A percentile compares a stretch with the other conserved stretches of the same genome.
Evolutionary conservation across 257 asterid species (phyloP).

Genomic region (Gentiana macrophylla): DNA sequence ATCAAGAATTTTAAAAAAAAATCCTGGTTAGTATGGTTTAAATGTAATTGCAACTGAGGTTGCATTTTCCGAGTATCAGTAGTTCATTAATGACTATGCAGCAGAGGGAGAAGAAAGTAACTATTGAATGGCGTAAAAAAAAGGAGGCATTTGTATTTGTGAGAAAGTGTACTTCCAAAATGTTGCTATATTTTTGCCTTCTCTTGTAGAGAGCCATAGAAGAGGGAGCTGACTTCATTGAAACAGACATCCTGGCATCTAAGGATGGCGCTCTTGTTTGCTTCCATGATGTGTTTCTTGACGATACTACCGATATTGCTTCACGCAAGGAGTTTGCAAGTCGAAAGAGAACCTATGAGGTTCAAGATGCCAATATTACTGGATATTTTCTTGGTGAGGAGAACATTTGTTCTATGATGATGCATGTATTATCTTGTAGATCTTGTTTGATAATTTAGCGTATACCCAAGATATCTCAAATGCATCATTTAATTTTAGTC

Average conservation of each 20-base stretch:
- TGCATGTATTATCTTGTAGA: neutral
- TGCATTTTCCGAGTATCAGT: too few species aligned
- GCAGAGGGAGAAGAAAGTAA: neutral
- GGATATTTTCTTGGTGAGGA: slow-evolving; percentile 67
- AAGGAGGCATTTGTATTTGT: neutral
- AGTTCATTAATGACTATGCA: neutral
- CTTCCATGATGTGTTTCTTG: slow-evolving; percentile 72
- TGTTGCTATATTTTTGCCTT: neutral
- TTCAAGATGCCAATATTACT: slow-evolving; percentile 55
- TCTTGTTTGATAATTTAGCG: too few species aligned
- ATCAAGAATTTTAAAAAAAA: too few species aligned
- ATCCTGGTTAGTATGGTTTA: neutral
- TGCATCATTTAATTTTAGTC: neutral
- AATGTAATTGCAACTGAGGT: neutral
- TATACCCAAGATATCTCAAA: too few species aligned
- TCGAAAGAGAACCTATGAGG: slow-evolving; percentile 67
- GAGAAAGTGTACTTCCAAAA: neutral
- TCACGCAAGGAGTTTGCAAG: slow-evolving; percentile 48
- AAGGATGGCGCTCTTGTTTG: slow-evolving; percentile 84
- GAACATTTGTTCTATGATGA: neutral
- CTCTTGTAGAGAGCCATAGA: slow-evolving; percentile 84
- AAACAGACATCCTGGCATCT: slow-evolving; percentile 72
- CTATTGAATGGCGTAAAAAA: neutral
- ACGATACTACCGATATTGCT: slow-evolving; percentile 64
- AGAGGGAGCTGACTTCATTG: slow-evolving; percentile 98